Percentiles rank a stretch among this genome's conserved stretches.
Conservation (phyloP, 2,329 filamentous ascomycete genomes). For the Curvularia sp. region DNA sequence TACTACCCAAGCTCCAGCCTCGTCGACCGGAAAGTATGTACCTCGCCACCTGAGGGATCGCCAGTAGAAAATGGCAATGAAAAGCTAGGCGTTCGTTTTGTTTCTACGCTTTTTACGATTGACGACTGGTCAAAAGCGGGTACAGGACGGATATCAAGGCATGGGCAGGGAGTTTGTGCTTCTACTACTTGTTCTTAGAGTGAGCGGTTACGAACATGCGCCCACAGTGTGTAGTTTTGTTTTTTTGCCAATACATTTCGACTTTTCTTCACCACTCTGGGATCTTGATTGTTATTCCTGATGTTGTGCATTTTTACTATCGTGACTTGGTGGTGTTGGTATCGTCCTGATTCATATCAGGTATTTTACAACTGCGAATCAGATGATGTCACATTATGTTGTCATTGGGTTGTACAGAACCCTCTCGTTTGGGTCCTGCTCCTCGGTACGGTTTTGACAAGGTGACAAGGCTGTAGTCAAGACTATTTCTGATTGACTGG, state of each 20-base stretch:
- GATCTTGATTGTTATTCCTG: neutral
- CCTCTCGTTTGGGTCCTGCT: neutral
- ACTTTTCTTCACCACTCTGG: neutral
- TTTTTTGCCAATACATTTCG: slow-evolving; percentile 13
- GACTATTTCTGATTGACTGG: no score
- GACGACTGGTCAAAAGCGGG: slow-evolving; percentile 15
- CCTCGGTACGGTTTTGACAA: neutral
- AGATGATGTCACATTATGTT: neutral
- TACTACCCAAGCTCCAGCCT: slow-evolving; percentile 34
- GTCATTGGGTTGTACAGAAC: neutral
- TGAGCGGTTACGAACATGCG: slow-evolving; percentile 18
- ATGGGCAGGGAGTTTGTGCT: slow-evolving; percentile 18
- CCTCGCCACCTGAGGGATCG: slow-evolving; percentile 46
- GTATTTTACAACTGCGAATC: neutral
- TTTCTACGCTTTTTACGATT: slow-evolving; percentile 16
- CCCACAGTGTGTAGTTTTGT: slow-evolving; percentile 14
- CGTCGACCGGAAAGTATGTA: slow-evolving; percentile 49
- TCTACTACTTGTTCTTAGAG: slow-evolving; percentile 8
- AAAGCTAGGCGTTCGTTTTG: slow-evolving; percentile 13
- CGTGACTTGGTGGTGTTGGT: neutral
- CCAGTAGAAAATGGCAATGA: slow-evolving; percentile 15
- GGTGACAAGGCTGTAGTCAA: neutral
- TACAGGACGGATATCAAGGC: slow-evolving; percentile 17
- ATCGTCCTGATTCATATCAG: no score
- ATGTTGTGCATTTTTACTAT: neutral